Evolutionary conservation across 352 stramenopile species (phyloP), one percentile per base, ranked within the genome.

Genomic region (Thraustochytrium sp.): DNA sequence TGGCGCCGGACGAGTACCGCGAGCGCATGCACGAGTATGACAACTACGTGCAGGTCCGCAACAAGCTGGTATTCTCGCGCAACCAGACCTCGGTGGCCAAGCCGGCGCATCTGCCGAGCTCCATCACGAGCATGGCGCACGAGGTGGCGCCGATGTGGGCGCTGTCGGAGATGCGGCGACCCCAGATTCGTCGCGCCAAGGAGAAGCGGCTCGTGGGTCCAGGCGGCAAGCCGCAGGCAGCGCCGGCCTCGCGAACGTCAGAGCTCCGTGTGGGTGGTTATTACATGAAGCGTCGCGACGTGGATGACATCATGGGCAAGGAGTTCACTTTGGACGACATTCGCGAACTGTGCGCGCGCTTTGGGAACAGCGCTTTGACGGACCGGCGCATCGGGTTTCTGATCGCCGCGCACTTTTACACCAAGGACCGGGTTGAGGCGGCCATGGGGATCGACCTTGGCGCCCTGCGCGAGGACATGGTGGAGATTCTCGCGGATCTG

Each of bases 241-340:
- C 26, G 29, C 18, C 1, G n/a, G 23, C 21, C 2, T 44, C 3
- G 23, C 1, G n/a, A 9, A 36, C 42, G 26, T 13, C 26, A 2
- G 31, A 63, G 13, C 1, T 64, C 23, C 48, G 26, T 29, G 68
- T 80, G 11, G 68, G 68, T 8, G 68, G 68, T 13, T 80, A 80
- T 44, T 51, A 75, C 0, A 23, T 80, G 1, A 80, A 80, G 51
- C 31, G 37, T 44, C n/a, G 42, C 21, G 68, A 80, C 31, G 49
- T 80, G 21, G 38, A 72, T 1, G 37, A 44, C 36, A 80, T 80
- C 38, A 61, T 44, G 26, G 44, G 38, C 21, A 80, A 64, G n/a
- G 48, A 80, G 68, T 80, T 53, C 46, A 72, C 68, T 0, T 29
- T 63, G 13, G 68, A 80, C 23, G 68, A 80, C 11, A 80, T 80